Evolutionary conservation across 2,329 filamentous ascomycete species (phyloP).

Genomic region (Cytospora piceae): DNA sequence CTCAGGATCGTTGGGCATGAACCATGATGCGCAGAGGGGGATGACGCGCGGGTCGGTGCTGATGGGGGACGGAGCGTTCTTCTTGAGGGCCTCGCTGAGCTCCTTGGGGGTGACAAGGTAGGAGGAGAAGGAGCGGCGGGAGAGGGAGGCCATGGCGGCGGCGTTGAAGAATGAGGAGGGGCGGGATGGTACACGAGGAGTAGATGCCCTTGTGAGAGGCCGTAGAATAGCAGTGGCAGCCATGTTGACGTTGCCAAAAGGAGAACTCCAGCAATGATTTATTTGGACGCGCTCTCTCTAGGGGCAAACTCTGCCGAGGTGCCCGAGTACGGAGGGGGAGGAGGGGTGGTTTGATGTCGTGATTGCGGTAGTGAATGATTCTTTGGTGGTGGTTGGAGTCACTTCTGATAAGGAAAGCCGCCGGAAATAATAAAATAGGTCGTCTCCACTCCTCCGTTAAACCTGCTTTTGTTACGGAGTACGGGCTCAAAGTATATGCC

Average conservation of each 20-base stretch:
- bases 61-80: constrained; percentile 78
- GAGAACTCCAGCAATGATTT: background rate
- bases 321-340: constrained; percentile 6
- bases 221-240: constrained; percentile 48
- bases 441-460: background rate
- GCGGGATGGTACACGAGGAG: constrained; percentile 27
- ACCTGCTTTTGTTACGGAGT: background rate
- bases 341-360: constrained; percentile 23
- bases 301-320: constrained; percentile 1
- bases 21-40: constrained; percentile 92
- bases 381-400: constrained; percentile 9
- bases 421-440: background rate
- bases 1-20: constrained; percentile 80
- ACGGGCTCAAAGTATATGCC: background rate
- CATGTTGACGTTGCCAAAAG: constrained; percentile 42
- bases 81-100: constrained; percentile 78
- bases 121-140: constrained; percentile 66
- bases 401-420: constrained; percentile 4
- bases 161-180: constrained; percentile 32
- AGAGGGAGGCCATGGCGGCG: constrained; percentile 20
- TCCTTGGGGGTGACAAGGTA: constrained; percentile 88
- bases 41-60: constrained; percentile 83
- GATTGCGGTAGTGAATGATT: background rate
- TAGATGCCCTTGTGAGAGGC: constrained; percentile 43
- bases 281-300: background rate